Evolutionary conservation across 148 eudicot genomes (phyloP).

Genomic region (Pharnaceum exiguum): DNA sequence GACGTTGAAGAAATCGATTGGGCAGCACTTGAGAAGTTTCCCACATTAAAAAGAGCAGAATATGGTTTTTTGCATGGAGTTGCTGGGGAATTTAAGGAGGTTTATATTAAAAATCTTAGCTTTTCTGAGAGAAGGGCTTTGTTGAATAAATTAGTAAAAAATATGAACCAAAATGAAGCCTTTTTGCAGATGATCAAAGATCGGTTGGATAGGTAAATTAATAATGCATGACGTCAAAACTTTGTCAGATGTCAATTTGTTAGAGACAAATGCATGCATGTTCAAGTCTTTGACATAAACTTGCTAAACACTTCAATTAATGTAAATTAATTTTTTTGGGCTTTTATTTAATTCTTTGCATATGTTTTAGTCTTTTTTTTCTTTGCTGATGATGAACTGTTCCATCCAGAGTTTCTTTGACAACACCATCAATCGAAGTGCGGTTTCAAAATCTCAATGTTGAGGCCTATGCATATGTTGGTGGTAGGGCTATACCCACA

Average conservation of each 20-base stretch:
- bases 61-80: slow-evolving; percentile 22
- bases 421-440: slow-evolving; percentile 57
- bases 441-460: slow-evolving; percentile 62
- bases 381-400: background rate
- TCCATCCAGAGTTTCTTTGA: slow-evolving; percentile 25
- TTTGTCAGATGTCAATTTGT: too few species aligned
- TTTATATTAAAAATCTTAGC: slow-evolving; percentile 9
- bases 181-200: slow-evolving; percentile 15
- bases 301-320: too few species aligned
- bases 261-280: too few species aligned
- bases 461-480: slow-evolving; percentile 58
- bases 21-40: slow-evolving; percentile 16
- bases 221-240: too few species aligned
- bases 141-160: slow-evolving; percentile 20
- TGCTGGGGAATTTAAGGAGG: slow-evolving; percentile 19
- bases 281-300: too few species aligned
- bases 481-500: slow-evolving; percentile 67
- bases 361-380: background rate
- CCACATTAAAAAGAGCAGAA: slow-evolving; percentile 15
- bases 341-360: too few species aligned
- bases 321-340: too few species aligned
- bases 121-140: slow-evolving; percentile 16
- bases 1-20: slow-evolving; percentile 4
- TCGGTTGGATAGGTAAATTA: slow-evolving; percentile 16
- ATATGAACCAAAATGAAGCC: slow-evolving; percentile 15